Evolutionary conservation across 352 stramenopile species (phyloP).

Genomic region (Globisporangium alternatum): DNA sequence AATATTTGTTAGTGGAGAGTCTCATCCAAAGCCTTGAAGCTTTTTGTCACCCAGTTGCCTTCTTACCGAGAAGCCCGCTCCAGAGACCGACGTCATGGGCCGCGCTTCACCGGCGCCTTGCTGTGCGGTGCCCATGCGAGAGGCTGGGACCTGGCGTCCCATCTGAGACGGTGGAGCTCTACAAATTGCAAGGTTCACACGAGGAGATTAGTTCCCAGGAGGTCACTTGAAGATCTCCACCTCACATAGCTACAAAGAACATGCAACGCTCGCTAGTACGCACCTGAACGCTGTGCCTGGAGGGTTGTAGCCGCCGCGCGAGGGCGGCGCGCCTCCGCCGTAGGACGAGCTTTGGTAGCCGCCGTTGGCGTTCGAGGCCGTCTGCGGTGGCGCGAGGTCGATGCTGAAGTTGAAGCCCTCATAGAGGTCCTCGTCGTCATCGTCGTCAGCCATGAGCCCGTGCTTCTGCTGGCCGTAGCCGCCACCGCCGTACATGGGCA

Average conservation of each 20-base stretch:
- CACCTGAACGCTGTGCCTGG: slow-evolving; percentile 74
- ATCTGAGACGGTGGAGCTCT: slow-evolving; percentile 77
- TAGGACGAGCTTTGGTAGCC: slow-evolving; percentile 62
- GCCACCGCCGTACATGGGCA: slow-evolving; percentile 34
- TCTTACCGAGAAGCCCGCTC: slow-evolving; percentile 87
- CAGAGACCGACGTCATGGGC: slow-evolving; percentile 92
- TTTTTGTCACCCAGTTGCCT: neutral
- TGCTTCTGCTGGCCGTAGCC: slow-evolving; percentile 61
- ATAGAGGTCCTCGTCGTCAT: slow-evolving; percentile 88
- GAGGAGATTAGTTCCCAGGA: neutral
- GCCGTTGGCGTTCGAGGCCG: slow-evolving; percentile 42
- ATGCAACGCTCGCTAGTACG: neutral
- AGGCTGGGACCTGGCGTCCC: slow-evolving; percentile 57
- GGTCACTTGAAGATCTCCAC: neutral
- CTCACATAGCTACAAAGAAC: neutral
- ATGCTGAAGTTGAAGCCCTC: slow-evolving; percentile 91
- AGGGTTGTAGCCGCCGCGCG: slow-evolving; percentile 61
- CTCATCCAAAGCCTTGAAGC: too few relatives aligned
- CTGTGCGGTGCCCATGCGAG: slow-evolving; percentile 56
- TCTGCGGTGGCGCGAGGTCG: slow-evolving; percentile 72
- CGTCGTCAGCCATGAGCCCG: slow-evolving; percentile 62
- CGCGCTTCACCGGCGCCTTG: slow-evolving; percentile 62
- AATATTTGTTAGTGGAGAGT: neutral
- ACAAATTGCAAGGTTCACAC: neutral
- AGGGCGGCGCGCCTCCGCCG: slow-evolving; percentile 48